Percentiles rank a stretch among this genome's conserved stretches.
phyloP scores from a whole-genome alignment of 768 basidiomycete genomes.

The Mycena vitilis region DNA sequence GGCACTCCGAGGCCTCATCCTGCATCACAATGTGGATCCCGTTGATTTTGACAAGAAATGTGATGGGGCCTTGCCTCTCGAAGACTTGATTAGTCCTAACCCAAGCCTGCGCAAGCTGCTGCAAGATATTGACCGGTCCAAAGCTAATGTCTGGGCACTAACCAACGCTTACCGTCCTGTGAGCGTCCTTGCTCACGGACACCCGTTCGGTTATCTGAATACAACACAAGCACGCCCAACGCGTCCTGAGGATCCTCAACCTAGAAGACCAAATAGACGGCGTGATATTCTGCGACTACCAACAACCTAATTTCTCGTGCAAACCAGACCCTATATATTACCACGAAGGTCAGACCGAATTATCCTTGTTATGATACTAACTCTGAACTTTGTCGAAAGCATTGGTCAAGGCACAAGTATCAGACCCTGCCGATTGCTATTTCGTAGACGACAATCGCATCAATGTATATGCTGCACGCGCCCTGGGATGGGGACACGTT shows the following conservation, averaged over 20 bases:
- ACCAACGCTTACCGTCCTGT: conserved; percentile 88
- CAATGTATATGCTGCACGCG: conserved; percentile 76
- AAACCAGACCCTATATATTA: conserved; percentile 86
- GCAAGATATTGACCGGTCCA: conserved; percentile 81
- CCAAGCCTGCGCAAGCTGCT: conserved; percentile 73
- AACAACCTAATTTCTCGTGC: conserved; percentile 72
- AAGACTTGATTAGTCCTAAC: conserved; percentile 79
- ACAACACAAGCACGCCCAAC: conserved; percentile 74
- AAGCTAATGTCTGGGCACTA: conserved; percentile 84
- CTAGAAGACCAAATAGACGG: conserved; percentile 81
- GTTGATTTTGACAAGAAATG: conserved; percentile 88
- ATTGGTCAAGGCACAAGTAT: conserved; percentile 67
- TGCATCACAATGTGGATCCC: conserved; percentile 84
- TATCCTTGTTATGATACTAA: not conserved
- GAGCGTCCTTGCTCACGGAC: conserved; percentile 36
- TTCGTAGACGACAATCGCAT: conserved; percentile 83
- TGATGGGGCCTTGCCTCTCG: conserved; percentile 85
- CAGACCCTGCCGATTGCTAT: conserved; percentile 76
- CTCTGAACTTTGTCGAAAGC: conserved; percentile 57
- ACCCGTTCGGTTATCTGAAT: not conserved
- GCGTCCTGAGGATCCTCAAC: conserved; percentile 80
- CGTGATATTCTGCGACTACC: conserved; percentile 84
- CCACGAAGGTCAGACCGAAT: conserved; percentile 55
- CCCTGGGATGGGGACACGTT: conserved; percentile 77
- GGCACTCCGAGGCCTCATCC: conserved; percentile 80